Evolutionary conservation across 352 stramenopile species (phyloP).

Genomic region (Elongisporangium senticosum): DNA sequence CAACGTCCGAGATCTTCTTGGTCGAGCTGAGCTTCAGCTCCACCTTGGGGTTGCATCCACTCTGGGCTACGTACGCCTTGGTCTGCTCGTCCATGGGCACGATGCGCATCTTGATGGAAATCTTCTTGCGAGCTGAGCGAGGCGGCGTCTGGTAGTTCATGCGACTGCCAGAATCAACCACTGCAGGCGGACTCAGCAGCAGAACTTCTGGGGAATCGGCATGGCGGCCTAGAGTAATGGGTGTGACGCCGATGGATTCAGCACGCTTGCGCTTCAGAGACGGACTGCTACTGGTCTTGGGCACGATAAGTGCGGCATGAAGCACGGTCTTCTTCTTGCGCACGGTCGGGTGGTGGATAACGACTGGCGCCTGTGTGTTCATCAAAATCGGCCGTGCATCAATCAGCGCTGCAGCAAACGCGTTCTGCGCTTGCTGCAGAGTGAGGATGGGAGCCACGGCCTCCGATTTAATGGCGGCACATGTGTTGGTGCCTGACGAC

Average conservation of each 20-base stretch:
- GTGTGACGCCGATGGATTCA: slow-evolving; percentile 6
- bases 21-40: slow-evolving; percentile 73
- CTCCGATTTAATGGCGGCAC: not conserved
- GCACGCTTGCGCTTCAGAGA: slow-evolving; percentile 27
- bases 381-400: not conserved
- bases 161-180: not conserved
- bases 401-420: not conserved
- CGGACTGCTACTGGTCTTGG: not conserved
- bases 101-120: slow-evolving; percentile 82
- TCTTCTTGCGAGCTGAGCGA: slow-evolving; percentile 57
- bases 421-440: not conserved
- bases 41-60: slow-evolving; percentile 65
- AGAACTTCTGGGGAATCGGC: not conserved
- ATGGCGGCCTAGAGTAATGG: not conserved
- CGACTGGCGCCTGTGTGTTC: slow-evolving; percentile 1
- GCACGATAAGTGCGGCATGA: slow-evolving; percentile 3
- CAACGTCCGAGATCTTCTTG: slow-evolving; percentile 76
- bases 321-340: slow-evolving; percentile 39
- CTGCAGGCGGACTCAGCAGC: not conserved
- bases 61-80: slow-evolving; percentile 33
- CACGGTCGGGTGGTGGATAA: slow-evolving; percentile 56
- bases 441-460: not conserved
- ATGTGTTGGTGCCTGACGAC: not conserved
- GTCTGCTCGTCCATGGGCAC: slow-evolving; percentile 64
- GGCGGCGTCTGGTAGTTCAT: slow-evolving; percentile 31